Percentiles rank a stretch among this genome's conserved stretches.
These are phyloP conservation scores for Apodospora peruviana DNA, from an alignment of 495 filamentous ascomycete genomes.

Conservation along the genomic window DNA sequence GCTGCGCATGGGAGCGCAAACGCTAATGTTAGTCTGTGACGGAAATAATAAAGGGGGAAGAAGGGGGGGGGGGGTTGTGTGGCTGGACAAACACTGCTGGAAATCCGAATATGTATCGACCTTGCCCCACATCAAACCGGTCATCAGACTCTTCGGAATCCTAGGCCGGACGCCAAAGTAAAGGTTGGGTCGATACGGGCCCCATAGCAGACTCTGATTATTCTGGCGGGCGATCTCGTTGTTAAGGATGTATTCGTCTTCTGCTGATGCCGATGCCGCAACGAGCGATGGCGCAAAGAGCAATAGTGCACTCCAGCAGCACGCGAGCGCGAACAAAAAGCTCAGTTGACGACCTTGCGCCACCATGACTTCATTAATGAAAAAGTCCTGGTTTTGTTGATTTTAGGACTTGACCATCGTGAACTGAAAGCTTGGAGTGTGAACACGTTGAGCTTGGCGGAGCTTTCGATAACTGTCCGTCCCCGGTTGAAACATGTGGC, in stretches of 20 bases:
- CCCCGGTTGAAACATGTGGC: no score
- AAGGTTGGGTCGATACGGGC: slow-evolving; percentile 88
- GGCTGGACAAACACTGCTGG: slow-evolving; percentile 74
- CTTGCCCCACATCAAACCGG: slow-evolving; percentile 84
- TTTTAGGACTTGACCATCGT: no score
- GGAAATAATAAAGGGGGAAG: background rate
- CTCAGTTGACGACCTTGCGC: slow-evolving; percentile 18
- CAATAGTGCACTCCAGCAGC: slow-evolving; percentile 8
- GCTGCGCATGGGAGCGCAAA: slow-evolving; percentile 41
- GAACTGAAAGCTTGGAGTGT: background rate
- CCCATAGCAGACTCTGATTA: slow-evolving; percentile 90
- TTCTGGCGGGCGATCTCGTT: slow-evolving; percentile 53
- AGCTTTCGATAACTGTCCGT: no score
- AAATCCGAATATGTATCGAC: slow-evolving; percentile 74
- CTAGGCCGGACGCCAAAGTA: slow-evolving; percentile 92
- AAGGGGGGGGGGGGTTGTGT: no score
- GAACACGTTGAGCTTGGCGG: background rate
- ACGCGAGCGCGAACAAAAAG: slow-evolving; percentile 10
- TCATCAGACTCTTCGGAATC: slow-evolving; percentile 76
- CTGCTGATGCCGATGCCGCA: slow-evolving; percentile 1
- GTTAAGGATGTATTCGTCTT: slow-evolving; percentile 38
- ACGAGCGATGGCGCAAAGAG: background rate
- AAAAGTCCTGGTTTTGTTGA: background rate
- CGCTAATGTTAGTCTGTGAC: background rate
- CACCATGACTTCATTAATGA: slow-evolving; percentile 10